Evolutionary conservation across 495 filamentous ascomycete species (phyloP).

Genomic region (Aspergillus wentii): DNA sequence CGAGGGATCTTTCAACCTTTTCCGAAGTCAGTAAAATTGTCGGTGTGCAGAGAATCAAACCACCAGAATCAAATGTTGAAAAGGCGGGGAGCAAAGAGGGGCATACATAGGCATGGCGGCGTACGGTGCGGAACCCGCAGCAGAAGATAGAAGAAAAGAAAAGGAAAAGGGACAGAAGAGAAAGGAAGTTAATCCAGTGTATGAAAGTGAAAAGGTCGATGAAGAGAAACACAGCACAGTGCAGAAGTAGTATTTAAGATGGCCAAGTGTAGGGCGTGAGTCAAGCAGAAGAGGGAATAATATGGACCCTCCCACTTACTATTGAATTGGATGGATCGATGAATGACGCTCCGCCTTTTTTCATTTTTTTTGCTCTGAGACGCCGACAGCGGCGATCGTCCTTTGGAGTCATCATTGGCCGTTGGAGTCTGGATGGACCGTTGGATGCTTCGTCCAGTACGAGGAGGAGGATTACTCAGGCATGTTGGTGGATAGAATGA

Average conservation of each 20-base stretch:
- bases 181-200: background rate
- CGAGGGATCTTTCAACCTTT: slow-evolving; percentile 90
- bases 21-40: background rate
- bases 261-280: background rate
- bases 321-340: too few species aligned
- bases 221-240: too few species aligned
- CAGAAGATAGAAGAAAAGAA: slow-evolving; percentile 3
- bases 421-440: too few species aligned
- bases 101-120: slow-evolving; percentile 38
- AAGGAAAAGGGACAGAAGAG: background rate
- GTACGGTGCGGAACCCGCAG: background rate
- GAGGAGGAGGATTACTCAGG: too few species aligned
- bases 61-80: too few species aligned
- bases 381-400: background rate
- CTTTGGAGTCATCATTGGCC: too few species aligned
- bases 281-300: background rate
- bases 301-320: background rate
- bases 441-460: too few species aligned
- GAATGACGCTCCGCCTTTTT: too few species aligned
- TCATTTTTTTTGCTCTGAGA: background rate
- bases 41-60: background rate
- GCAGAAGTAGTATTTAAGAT: too few species aligned
- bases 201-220: background rate
- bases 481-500: too few species aligned
- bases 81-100: background rate